Evolutionary conservation across 1,284 basidiomycete species (phyloP), one percentile per base, ranked within the genome.

Genomic region (Blastosporella zonata): DNA sequence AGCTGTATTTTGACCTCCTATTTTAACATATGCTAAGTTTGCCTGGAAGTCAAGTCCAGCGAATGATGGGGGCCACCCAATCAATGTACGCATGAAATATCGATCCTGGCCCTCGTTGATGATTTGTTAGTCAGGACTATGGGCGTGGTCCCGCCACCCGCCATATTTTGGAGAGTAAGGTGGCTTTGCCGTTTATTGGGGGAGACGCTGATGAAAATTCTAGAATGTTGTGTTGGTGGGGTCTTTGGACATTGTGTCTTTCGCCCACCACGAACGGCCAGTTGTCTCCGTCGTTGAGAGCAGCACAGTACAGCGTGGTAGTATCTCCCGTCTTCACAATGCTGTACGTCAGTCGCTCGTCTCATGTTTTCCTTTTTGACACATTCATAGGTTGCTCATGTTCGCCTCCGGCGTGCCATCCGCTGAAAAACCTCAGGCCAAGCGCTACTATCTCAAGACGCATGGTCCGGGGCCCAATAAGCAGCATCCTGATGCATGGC

Each of bases 161-260:
- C 82, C 85, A 6, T 90, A 88, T 62, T 87, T 88, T 60, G 85
- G 86, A 61, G 86, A 89, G 78, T 82, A 61, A 62, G 77, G 20
- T 21, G 10, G 10, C 18, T 37, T 22, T 22, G n/a, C 13, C 31
- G 31, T 13, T 9, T 4, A 15, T 22, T 21, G 3, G 4, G 7
- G 34, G 13, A 6, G 18, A 20, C 4, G 18, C 34, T 37, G 6
- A 37, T 22, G 2, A 12, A 4, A 34, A 12, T 42, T n/a, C 1
- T 50, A 81, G 80, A 61, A 87, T 87, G 52, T 61, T 83, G 37
- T 81, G 84, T 54, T 86, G 84, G 78, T 87, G 84, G 83, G 84
- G 84, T 1, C 77, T 87, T 18, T 88, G 82, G 80, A 73, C 78
- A 17, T 64, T 87, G 1, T 78, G 77, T 48, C 66, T 86, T 15